These are phyloP conservation scores for Nepenthes gracilis DNA, from an alignment of 148 eudicot genomes.

Conservation along the genomic window DNA sequence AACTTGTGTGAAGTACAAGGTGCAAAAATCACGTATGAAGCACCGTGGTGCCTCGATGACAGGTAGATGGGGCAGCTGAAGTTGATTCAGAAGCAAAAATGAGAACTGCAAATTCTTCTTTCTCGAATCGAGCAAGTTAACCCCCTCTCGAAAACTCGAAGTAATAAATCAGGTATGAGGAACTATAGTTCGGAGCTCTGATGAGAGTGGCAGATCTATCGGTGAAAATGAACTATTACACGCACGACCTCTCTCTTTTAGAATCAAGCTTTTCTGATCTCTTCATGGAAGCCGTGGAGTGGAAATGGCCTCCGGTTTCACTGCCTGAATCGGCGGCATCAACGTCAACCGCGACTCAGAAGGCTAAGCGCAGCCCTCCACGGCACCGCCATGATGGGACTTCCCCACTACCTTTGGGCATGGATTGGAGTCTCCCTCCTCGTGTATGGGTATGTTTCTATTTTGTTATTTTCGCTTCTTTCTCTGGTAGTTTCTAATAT, in stretches of 20 bases:
- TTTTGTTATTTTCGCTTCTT: background rate
- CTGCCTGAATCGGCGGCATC: slow-evolving; percentile 11
- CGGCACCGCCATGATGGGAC: slow-evolving; percentile 73
- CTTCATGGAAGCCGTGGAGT: slow-evolving; percentile 25
- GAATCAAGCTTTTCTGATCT: slow-evolving; percentile 47
- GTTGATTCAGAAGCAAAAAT: too few relatives aligned
- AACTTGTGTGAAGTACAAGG: too few relatives aligned
- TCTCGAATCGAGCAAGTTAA: too few relatives aligned
- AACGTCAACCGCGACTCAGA: slow-evolving; percentile 9
- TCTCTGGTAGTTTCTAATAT: background rate
- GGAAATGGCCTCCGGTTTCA: slow-evolving; percentile 5
- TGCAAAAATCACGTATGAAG: too few relatives aligned
- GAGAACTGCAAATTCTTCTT: too few relatives aligned
- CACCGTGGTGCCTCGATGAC: too few relatives aligned
- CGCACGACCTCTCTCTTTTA: slow-evolving; percentile 29
- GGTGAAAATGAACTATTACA: slow-evolving; percentile 33
- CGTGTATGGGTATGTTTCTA: slow-evolving; percentile 45
- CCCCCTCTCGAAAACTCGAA: too few relatives aligned
- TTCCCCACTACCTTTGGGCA: slow-evolving; percentile 86
- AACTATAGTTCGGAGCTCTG: too few relatives aligned
- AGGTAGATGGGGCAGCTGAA: too few relatives aligned
- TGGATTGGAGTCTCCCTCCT: slow-evolving; percentile 95
- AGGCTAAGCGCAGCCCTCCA: slow-evolving; percentile 19
- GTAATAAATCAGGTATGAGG: too few relatives aligned
- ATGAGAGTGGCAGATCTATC: too few relatives aligned